These are phyloP conservation scores for Begonia fuchsioides DNA, from an alignment of 306 rosid species.

Conservation along the genomic window DNA sequence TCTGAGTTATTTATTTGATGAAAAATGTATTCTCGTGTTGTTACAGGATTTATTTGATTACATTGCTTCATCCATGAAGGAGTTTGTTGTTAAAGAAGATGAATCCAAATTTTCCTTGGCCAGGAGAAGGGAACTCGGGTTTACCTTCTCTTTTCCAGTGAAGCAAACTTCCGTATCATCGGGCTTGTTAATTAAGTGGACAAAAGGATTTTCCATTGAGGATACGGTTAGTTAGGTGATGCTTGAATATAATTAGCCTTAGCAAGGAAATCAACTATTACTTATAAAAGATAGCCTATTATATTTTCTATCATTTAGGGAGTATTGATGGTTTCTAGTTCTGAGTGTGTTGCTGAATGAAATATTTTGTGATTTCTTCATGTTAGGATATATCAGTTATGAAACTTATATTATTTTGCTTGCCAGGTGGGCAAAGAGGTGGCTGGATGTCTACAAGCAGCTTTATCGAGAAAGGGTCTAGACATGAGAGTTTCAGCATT, in stretches of 20 bases:
- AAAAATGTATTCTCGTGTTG: background rate
- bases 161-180: constrained; percentile 62
- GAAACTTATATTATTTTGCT: constrained; percentile 3
- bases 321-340: too few species aligned
- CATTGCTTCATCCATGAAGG: constrained; percentile 56
- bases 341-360: too few species aligned
- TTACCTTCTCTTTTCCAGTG: constrained; percentile 88
- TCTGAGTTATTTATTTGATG: too few species aligned
- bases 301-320: too few species aligned
- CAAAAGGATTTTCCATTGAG: constrained; percentile 60
- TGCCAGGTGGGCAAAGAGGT: constrained; percentile 79
- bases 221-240: constrained; percentile 27
- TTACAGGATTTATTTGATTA: constrained; percentile 78
- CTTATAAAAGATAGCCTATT: too few species aligned
- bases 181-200: constrained; percentile 82
- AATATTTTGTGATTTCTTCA: too few species aligned
- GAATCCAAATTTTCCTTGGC: constrained; percentile 26
- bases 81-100: constrained; percentile 42
- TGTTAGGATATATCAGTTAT: background rate
- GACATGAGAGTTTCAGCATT: constrained; percentile 59
- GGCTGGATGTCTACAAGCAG: constrained; percentile 58
- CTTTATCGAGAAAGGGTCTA: constrained; percentile 49
- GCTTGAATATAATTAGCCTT: too few species aligned
- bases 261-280: too few species aligned
- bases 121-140: constrained; percentile 63